Evolutionary conservation across 176 grass and related monocot species (phyloP).

Genomic region (Elaeis guineensis): DNA sequence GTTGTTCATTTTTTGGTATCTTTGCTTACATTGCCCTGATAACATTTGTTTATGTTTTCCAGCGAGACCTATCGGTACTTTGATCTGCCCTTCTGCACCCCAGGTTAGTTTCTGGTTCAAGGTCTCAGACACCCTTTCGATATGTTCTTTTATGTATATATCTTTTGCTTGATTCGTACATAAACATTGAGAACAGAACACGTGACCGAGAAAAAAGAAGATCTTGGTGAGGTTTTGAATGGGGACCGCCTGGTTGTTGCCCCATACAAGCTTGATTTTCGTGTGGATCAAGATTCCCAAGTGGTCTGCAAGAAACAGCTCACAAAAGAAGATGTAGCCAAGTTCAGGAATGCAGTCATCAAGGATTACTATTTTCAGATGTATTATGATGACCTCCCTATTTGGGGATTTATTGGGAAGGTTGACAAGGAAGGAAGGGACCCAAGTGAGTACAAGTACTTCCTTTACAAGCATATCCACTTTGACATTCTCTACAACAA

Average conservation of each 20-base stretch:
- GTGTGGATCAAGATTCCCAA: conserved; percentile 38
- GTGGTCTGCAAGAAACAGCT: conserved; percentile 70
- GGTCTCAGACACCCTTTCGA: not conserved
- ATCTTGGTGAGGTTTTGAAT: conserved; percentile 83
- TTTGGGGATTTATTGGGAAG: conserved; percentile 97
- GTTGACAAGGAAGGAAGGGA: conserved; percentile 73
- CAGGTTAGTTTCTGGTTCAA: conserved; percentile 35
- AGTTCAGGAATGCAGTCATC: conserved; percentile 52
- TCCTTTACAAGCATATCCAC: conserved; percentile 85
- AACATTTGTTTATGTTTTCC: conserved; percentile 23
- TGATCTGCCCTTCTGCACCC: conserved; percentile 89
- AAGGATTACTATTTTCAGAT: conserved; percentile 99
- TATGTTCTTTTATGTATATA: not conserved
- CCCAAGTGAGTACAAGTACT: conserved; percentile 67
- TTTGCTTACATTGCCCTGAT: no score
- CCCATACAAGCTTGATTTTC: conserved; percentile 92
- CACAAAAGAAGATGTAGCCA: conserved; percentile 56
- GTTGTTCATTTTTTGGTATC: no score
- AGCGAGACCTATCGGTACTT: conserved; percentile 96
- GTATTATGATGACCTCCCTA: conserved; percentile 93
- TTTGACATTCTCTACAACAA: conserved; percentile 76
- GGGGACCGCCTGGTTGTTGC: conserved; percentile 88
- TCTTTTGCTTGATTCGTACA: not conserved
- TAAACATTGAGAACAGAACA: conserved; percentile 40
- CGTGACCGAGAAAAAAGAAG: conserved; percentile 82